These are phyloP conservation scores for Xylariales sp. DNA, from an alignment of 2,329 filamentous ascomycete species.

Conservation along the genomic window DNA sequence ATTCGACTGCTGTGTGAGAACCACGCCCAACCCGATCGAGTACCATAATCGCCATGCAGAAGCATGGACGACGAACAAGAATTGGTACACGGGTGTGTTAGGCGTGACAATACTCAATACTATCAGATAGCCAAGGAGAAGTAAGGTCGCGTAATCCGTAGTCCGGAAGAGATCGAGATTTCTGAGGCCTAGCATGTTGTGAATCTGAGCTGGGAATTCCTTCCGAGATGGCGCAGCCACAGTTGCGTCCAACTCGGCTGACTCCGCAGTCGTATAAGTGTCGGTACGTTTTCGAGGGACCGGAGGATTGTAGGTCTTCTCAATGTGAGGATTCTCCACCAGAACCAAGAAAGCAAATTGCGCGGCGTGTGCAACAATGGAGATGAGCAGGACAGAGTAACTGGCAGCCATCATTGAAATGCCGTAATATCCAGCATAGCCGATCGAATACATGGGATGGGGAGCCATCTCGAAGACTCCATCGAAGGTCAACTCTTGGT, in stretches of 20 bases:
- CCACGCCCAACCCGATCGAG: conserved; percentile 77
- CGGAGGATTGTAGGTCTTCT: conserved; percentile 88
- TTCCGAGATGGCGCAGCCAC: conserved; percentile 18
- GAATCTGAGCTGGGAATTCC: conserved; percentile 60
- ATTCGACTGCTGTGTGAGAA: conserved; percentile 81
- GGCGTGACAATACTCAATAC: conserved; percentile 72
- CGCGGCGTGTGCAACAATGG: conserved; percentile 86
- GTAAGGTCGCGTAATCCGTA: conserved; percentile 74
- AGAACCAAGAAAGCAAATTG: conserved; percentile 90
- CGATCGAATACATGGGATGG: conserved; percentile 98
- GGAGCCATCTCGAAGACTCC: conserved; percentile 99
- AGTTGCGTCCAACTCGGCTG: conserved; percentile 11
- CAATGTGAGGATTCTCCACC: conserved; percentile 93
- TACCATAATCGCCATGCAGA: conserved; percentile 87
- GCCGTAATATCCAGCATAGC: conserved; percentile 96
- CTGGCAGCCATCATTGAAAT: conserved; percentile 98
- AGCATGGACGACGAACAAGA: conserved; percentile 77
- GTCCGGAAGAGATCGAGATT: conserved; percentile 88
- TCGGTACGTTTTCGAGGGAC: conserved; percentile 59
- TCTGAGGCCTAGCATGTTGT: conserved; percentile 75
- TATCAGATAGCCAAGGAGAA: conserved; percentile 72
- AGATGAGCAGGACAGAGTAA: conserved; percentile 96
- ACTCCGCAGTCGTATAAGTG: conserved; percentile 13
- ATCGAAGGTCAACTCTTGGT: conserved; percentile 96
- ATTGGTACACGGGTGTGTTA: conserved; percentile 68